Conservation (phyloP, 2,329 filamentous ascomycete genomes). For the Ampelomyces quisqualis region DNA sequence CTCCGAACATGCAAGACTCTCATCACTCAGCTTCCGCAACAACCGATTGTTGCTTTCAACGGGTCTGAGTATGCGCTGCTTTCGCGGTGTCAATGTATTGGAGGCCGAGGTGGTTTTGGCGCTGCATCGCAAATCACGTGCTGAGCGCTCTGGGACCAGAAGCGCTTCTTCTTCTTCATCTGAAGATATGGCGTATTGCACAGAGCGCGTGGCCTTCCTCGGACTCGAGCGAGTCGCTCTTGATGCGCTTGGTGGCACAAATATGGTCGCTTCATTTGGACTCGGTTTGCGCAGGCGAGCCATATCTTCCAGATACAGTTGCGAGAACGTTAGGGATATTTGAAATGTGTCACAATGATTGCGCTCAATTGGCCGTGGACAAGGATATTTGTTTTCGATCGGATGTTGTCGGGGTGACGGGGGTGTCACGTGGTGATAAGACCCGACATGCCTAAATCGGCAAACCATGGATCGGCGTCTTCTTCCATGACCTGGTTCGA, state of each 20-base stretch:
- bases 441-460: background rate
- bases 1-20: constrained; percentile 34
- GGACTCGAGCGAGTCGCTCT: constrained; percentile 30
- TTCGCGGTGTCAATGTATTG: constrained; percentile 25
- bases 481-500: too few relatives aligned
- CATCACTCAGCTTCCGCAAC: constrained; percentile 29
- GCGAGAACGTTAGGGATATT: background rate
- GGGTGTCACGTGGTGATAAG: background rate
- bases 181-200: constrained; percentile 23
- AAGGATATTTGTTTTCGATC: constrained; percentile 10
- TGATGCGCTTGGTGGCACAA: constrained; percentile 18
- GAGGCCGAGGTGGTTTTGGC: constrained; percentile 23
- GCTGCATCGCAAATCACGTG: constrained; percentile 24
- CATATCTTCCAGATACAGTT: constrained; percentile 17
- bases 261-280: constrained; percentile 24
- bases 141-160: constrained; percentile 31
- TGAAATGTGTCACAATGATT: constrained; percentile 3
- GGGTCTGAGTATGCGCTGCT: constrained; percentile 37
- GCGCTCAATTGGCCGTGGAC: constrained; percentile 8
- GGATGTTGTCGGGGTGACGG: constrained; percentile 14
- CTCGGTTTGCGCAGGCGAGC: constrained; percentile 40
- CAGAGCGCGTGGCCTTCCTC: constrained; percentile 26
- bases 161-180: constrained; percentile 26
- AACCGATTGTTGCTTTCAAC: constrained; percentile 36
- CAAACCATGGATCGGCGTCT: too few relatives aligned